Evolutionary conservation across 768 basidiomycete genomes (phyloP).

Genomic region (Rickenella mellea): DNA sequence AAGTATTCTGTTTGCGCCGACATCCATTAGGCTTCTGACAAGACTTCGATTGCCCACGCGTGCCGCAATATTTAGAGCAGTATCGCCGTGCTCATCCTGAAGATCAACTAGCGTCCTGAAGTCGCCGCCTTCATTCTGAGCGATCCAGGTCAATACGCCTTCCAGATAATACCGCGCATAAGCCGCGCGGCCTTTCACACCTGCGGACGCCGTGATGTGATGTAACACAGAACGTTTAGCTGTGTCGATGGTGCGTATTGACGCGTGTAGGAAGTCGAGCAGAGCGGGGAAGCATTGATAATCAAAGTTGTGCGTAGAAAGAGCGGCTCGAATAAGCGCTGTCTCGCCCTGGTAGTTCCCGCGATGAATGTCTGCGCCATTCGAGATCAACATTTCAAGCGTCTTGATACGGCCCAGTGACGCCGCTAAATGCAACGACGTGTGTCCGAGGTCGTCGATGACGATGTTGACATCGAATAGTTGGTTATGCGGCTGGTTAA

Average conservation of each 20-base stretch:
- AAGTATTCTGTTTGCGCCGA: constrained; percentile 82
- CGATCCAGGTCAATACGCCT: constrained; percentile 80
- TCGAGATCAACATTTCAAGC: constrained; percentile 58
- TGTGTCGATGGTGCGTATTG: constrained; percentile 84
- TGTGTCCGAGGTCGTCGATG: constrained; percentile 91
- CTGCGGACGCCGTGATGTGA: constrained; percentile 85
- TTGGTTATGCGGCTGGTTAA: constrained; percentile 15
- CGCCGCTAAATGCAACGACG: constrained; percentile 87
- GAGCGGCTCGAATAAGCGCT: constrained; percentile 82
- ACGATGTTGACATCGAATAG: constrained; percentile 65
- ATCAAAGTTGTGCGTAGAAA: constrained; percentile 82
- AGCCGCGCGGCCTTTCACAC: constrained; percentile 78
- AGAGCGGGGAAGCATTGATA: constrained; percentile 63
- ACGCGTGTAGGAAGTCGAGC: constrained; percentile 53
- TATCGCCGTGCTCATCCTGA: constrained; percentile 93
- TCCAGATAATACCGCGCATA: constrained; percentile 89
- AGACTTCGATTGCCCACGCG: constrained; percentile 84
- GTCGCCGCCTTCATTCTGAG: constrained; percentile 63
- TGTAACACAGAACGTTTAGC: constrained; percentile 82
- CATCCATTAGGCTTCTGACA: constrained; percentile 80
- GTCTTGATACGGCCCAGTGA: constrained; percentile 67
- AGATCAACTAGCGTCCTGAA: constrained; percentile 79
- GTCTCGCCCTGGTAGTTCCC: constrained; percentile 95
- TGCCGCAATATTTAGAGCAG: constrained; percentile 91
- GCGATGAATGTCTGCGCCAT: constrained; percentile 80